Base-by-base conservation (phyloP, 106 monocot species). In the Chionographis japonica region DNA sequence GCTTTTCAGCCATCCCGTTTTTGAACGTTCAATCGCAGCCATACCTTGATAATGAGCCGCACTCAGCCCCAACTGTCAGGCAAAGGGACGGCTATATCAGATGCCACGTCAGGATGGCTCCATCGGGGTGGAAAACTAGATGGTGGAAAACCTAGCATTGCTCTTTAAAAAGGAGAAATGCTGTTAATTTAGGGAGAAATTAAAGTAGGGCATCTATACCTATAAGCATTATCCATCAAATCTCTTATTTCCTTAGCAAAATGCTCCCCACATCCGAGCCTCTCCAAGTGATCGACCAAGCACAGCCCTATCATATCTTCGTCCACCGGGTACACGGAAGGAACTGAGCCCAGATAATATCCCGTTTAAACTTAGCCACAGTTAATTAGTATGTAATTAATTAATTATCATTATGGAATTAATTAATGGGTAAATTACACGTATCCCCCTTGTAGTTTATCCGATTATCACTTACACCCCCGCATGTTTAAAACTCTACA, bases 221-320 rank as follows among this genome's bases (percentile, higher is more conserved):
- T 37, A 13, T 80, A 71, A 15, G 40, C 35, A 12, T 42, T 37
- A 15, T 65, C 51, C 72, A 77, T 67, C 3, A 46, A 49, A 50
- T 50, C 2, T 55, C 12, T 11, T n/a, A 68, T 73, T 8, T 77
- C 77, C 12, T 63, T 17, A 0, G 40, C 8, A 43, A 77, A 73
- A 73, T 72, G 64, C 16, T 73, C 72, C 0, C 20, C 67, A 53
- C 58, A 66, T 3, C 81, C 81, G 8, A 81, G 67, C 20, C 72
- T 66, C 14, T 61, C 6, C 49, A 73, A 53, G n/a, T 63, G 72
- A 63, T 82, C 81, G 17, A 82, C 67, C 52, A 77, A 2, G 3
- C 58, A 67, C 14, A 81, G 53, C 39, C 58, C 72, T 6, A 58
- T 27, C 11, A 67, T 15, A 46, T 61, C 67, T 42, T 72, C 62